phyloP scores from a whole-genome alignment of 2,329 filamentous ascomycete genomes.

The Coniochaeta prunicola region DNA sequence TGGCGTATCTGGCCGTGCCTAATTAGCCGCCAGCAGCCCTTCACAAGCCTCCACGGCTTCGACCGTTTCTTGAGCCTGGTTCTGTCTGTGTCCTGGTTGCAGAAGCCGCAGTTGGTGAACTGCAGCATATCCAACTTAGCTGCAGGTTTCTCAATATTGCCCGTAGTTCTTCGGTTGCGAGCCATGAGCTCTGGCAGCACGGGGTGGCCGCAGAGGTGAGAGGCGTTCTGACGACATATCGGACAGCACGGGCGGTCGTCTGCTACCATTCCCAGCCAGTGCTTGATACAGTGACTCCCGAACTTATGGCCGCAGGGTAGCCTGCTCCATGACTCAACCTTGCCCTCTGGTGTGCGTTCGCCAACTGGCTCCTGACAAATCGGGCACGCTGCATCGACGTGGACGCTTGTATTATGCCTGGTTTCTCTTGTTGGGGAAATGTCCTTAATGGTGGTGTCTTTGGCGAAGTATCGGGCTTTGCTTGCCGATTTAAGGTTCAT shows the following conservation, averaged over 20 bases:
- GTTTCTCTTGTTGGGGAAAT: neutral
- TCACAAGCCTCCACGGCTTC: conserved; percentile 9
- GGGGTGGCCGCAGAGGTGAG: conserved; percentile 25
- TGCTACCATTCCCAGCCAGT: conserved; percentile 29
- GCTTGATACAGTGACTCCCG: conserved; percentile 34
- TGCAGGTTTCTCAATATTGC: neutral
- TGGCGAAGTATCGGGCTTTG: neutral
- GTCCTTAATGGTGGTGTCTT: neutral
- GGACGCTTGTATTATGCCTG: neutral
- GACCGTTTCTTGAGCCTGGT: neutral
- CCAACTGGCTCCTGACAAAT: conserved; percentile 37
- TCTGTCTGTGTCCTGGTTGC: neutral
- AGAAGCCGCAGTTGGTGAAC: neutral
- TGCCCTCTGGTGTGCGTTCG: conserved; percentile 25
- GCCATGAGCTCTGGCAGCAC: conserved; percentile 18
- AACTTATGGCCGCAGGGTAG: conserved; percentile 37
- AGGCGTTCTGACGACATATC: conserved; percentile 26
- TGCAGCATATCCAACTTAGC: neutral
- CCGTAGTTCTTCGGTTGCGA: neutral
- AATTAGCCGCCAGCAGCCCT: neutral
- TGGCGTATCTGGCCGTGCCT: neutral
- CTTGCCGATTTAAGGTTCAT: neutral
- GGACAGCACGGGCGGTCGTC: conserved; percentile 29
- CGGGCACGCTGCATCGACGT: conserved; percentile 20
- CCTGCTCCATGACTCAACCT: conserved; percentile 29